Evolutionary conservation across 169 alveolate species (phyloP), one percentile per base, ranked within the genome.

Genomic region (Miamiensis avidus): DNA sequence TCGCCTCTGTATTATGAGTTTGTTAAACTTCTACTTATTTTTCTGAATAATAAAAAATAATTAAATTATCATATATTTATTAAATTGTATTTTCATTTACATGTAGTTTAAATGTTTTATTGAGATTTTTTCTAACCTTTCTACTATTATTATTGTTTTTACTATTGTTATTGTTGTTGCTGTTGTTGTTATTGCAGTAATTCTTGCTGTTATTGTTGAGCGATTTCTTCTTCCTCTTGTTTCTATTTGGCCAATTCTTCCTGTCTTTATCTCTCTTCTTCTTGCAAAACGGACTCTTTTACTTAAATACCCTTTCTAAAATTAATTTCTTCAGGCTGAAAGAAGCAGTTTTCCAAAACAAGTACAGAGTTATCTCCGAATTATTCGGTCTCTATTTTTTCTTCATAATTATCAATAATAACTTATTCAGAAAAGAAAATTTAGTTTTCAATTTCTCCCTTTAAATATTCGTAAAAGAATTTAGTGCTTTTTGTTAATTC

Each of bases 391-490:
- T 86, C 90, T 27, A 86, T 81, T 75, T 86, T 74, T 76, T 86
- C 90, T 64, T 86, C 90, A 29, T 81, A 81, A 28, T 86, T 86
- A n/a, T 86, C 90, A 65, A 86, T 86, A 20, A 29, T 49, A 49
- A 81, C 49, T 29, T 79, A 73, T 34, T 86, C 90, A 27, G 34
- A 74, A 69, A 86, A 86, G 64, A 74, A 86, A 69, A 86, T 81
- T n/a, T 78, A 83, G 75, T 77, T 74, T 15, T 86, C 90, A 15
- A 86, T 32, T 75, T 86, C 75, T 20, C 78, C 75, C 75, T 86
- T 86, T 69, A 86, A 81, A 79, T 84, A 86, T 81, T 86, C 90
- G n/a, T 74, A 31, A 33, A 81, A 86, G 79, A 86, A 86, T 75
- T 86, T 86, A 74, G 79, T 76, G 15, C 87, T 79, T 31, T 86